Conservation (phyloP, 2,329 filamentous ascomycete species). For the Aspergillus unguis region DNA sequence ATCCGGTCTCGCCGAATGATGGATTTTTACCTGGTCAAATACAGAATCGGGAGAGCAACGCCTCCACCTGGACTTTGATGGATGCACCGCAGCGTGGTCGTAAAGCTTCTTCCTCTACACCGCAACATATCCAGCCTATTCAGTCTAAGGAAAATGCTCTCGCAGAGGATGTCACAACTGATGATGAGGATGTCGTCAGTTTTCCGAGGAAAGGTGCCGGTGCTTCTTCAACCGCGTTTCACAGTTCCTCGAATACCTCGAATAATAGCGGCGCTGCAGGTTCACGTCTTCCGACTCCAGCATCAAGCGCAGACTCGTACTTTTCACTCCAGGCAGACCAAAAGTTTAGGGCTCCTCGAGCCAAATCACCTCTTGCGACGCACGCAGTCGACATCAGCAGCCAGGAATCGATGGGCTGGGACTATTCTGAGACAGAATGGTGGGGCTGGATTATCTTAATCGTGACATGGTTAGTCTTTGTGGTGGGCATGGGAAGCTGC, state of each 20-base stretch:
- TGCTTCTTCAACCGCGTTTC: slow-evolving; percentile 15
- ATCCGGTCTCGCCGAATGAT: slow-evolving; percentile 11
- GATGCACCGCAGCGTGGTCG: slow-evolving; percentile 20
- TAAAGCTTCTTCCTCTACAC: slow-evolving; percentile 17
- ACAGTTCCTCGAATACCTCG: slow-evolving; percentile 9
- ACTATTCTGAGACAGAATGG: slow-evolving; percentile 93
- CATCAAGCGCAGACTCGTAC: slow-evolving; percentile 63
- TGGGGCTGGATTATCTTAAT: slow-evolving; percentile 95
- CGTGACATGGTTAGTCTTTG: slow-evolving; percentile 93
- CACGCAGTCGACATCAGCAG: slow-evolving; percentile 33
- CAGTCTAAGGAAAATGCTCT: slow-evolving; percentile 56
- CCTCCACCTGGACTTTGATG: slow-evolving; percentile 19
- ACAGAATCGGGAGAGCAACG: slow-evolving; percentile 16
- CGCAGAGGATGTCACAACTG: slow-evolving; percentile 69
- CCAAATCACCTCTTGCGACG: slow-evolving; percentile 39
- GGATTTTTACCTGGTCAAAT: slow-evolving; percentile 14
- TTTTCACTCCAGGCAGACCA: slow-evolving; percentile 48
- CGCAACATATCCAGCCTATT: slow-evolving; percentile 30
- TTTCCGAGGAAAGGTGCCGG: slow-evolving; percentile 52
- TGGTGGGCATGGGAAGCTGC: slow-evolving; percentile 93
- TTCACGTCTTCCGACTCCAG: slow-evolving; percentile 39
- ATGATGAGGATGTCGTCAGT: slow-evolving; percentile 75
- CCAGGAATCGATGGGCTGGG: slow-evolving; percentile 57
- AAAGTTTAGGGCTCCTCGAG: slow-evolving; percentile 29
- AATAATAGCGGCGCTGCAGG: slow-evolving; percentile 18